Base-by-base conservation (phyloP, 2,329 filamentous ascomycete genomes). In the Zymoseptoria passerinii region DNA sequence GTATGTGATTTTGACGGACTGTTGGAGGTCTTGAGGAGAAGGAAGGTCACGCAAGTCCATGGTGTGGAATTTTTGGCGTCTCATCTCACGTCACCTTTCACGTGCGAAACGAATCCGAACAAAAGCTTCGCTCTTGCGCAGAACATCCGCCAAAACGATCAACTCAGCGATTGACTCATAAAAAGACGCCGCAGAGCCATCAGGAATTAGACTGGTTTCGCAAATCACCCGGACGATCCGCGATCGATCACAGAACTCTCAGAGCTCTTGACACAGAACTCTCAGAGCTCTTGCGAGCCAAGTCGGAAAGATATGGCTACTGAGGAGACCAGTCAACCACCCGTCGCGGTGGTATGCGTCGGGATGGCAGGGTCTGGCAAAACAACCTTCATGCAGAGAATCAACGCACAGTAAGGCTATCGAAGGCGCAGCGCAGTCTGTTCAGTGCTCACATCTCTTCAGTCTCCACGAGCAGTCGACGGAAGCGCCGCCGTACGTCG, bases 311-410 rank as follows among this genome's bases (percentile, higher is more conserved):
- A 44, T 44, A 62, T 64, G 57, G 61, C 63, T 5, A 56, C 56
- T 35, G 19, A 55, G 7, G 20, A 58, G 28, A n/a, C 58, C n/a
- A 49, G 49, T 56, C 57, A 60, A 60, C 75, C 80, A 62, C 89
- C 90, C 48, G 86, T 90, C 51, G 84, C 89, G 61, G 86, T 99
- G 60, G 91, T 97, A 68, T 96, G 92, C 74, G 86, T 99, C 53
- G 94, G 94, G 79, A 97, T 97, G 92, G 94, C 94, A 69, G 92
- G 94, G 68, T 95, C 91, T 16, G 94, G 94, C 70, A 99, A 99
- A 80, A 99, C 94, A n/a, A 99, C 95, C 0, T 99, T 99, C 72
- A 97, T 99, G 92, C 92, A 97, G 73, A 86, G 94, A 69, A 94
- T 99, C 70, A 96, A 96, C 74, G 88, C 92, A 0, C 83, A 99